These are phyloP conservation scores for Porpolomopsis calyptriformis DNA, from an alignment of 768 basidiomycete genomes.

Conservation along the genomic window DNA sequence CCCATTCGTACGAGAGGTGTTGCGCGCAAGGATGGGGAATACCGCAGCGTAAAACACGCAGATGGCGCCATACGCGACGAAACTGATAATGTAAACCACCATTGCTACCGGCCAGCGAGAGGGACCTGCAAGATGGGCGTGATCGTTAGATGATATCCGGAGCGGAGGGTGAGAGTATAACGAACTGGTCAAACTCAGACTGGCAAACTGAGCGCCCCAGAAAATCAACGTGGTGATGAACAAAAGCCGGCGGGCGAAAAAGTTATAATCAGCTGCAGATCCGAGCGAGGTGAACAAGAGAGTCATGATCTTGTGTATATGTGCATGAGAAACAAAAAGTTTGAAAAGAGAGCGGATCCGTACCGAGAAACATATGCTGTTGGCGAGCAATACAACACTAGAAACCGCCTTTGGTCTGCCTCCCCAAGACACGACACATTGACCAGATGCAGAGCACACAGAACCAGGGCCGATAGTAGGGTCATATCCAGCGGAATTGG, in stretches of 20 bases:
- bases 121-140: slow-evolving; percentile 31
- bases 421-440: slow-evolving; percentile 72
- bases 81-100: slow-evolving; percentile 71
- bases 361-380: slow-evolving; percentile 66
- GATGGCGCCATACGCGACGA: slow-evolving; percentile 70
- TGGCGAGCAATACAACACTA: slow-evolving; percentile 67
- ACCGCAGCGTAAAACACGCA: slow-evolving; percentile 78
- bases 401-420: slow-evolving; percentile 63
- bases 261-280: slow-evolving; percentile 63
- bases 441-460: slow-evolving; percentile 58
- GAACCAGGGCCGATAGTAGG: slow-evolving; percentile 60
- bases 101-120: slow-evolving; percentile 67
- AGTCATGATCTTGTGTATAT: slow-evolving; percentile 52
- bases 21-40: slow-evolving; percentile 72
- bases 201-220: slow-evolving; percentile 74
- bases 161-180: slow-evolving; percentile 1
- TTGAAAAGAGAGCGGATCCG: slow-evolving; percentile 14
- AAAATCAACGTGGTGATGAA: slow-evolving; percentile 60
- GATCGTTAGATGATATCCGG: neutral
- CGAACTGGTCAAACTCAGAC: slow-evolving; percentile 62
- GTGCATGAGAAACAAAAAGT: neutral
- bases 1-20: slow-evolving; percentile 51
- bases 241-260: slow-evolving; percentile 72
- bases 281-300: slow-evolving; percentile 72
- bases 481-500: slow-evolving; percentile 64